These are phyloP conservation scores for Backusella parvicylindrica DNA, from an alignment of 192 early-diverging fungal species.

Conservation along the genomic window DNA sequence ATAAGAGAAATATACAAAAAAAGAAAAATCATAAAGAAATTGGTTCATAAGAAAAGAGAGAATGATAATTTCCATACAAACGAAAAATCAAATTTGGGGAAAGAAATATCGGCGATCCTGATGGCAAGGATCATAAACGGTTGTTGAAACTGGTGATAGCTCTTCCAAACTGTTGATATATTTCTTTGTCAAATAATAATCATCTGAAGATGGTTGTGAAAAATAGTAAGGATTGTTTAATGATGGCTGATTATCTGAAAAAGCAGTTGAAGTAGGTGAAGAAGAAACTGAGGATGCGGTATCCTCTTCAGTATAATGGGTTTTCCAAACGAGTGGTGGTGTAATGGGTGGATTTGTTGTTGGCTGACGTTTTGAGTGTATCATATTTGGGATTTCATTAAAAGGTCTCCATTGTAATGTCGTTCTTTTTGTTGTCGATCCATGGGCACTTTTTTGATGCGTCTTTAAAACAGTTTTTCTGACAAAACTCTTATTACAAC, in stretches of 20 bases:
- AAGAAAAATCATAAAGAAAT: not conserved
- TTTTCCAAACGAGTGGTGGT: not conserved
- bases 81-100: not conserved
- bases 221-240: not conserved
- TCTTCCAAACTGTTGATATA: constrained; percentile 1
- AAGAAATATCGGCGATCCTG: not conserved
- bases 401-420: constrained; percentile 31
- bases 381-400: constrained; percentile 16
- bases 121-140: not conserved
- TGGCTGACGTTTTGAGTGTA: not conserved
- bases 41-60: not conserved
- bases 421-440: constrained; percentile 4
- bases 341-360: not conserved
- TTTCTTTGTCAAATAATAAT: not conserved
- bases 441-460: constrained; percentile 35
- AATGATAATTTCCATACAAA: not conserved
- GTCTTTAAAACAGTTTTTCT: constrained; percentile 52
- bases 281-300: not conserved
- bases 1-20: not conserved
- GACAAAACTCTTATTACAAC: constrained; percentile 40
- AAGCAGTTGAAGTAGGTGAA: not conserved
- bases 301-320: constrained; percentile 5
- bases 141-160: not conserved
- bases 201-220: not conserved
- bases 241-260: not conserved